Evolutionary conservation across 192 early-diverging fungal species (phyloP).

Genomic region (Coemansia sp.): DNA sequence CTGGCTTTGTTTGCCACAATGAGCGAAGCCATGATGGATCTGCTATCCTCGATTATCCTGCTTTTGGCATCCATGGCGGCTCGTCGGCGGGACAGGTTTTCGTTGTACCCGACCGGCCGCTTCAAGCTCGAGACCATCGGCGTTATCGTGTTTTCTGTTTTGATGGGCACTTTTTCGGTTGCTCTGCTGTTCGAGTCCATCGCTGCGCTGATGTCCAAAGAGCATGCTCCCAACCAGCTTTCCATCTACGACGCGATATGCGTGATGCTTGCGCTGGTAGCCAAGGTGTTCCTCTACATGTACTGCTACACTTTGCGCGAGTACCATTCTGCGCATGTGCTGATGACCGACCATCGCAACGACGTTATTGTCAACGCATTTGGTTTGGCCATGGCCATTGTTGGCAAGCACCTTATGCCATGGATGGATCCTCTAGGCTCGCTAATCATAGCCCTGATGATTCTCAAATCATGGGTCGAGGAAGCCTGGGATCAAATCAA

Average conservation of each 20-base stretch:
- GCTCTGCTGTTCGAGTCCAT: conserved; percentile 70
- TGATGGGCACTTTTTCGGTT: conserved; percentile 76
- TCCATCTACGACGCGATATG: conserved; percentile 54
- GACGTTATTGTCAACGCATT: conserved; percentile 74
- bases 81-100: conserved; percentile 58
- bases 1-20: conserved; percentile 78
- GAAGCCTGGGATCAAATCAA: conserved; percentile 75
- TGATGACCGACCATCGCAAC: conserved; percentile 76
- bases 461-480: conserved; percentile 66
- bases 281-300: conserved; percentile 65
- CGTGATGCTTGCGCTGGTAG: conserved; percentile 60
- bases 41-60: conserved; percentile 67
- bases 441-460: conserved; percentile 69
- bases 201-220: conserved; percentile 56
- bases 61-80: conserved; percentile 65
- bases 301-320: conserved; percentile 69
- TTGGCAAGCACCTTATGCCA: conserved; percentile 59
- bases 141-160: conserved; percentile 74
- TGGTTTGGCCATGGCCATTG: conserved; percentile 67
- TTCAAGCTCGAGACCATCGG: conserved; percentile 76
- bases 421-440: conserved; percentile 79
- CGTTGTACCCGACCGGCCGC: conserved; percentile 77
- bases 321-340: conserved; percentile 60
- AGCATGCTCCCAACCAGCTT: conserved; percentile 54
- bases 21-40: conserved; percentile 82